Percentiles rank a stretch among this genome's conserved stretches.
These are phyloP conservation scores for Monosporascus sp. DNA, from an alignment of 2,329 filamentous ascomycete genomes.

Conservation along the genomic window DNA sequence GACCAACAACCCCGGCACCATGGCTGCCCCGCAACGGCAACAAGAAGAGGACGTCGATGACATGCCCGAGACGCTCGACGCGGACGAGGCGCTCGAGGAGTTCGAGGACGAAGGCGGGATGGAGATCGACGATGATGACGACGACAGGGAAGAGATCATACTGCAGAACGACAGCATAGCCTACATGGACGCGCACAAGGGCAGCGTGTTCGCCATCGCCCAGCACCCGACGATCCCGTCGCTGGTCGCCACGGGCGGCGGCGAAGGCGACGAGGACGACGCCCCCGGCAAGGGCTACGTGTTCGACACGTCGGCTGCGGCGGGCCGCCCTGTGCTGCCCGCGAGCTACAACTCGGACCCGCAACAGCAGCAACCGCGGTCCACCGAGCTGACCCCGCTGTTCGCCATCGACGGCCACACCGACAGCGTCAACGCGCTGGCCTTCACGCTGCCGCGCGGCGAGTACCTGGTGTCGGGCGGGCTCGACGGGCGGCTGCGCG, in stretches of 20 bases:
- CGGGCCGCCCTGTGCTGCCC: conserved; percentile 64
- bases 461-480: conserved; percentile 84
- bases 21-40: conserved; percentile 28
- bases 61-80: conserved; percentile 66
- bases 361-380: conserved; percentile 43
- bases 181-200: conserved; percentile 85
- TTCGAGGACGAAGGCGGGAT: conserved; percentile 61
- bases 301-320: conserved; percentile 66
- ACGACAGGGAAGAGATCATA: conserved; percentile 60
- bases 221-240: conserved; percentile 77
- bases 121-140: conserved; percentile 67
- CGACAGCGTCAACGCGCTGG: conserved; percentile 82
- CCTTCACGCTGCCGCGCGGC: conserved; percentile 77
- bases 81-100: conserved; percentile 74
- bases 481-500: conserved; percentile 75
- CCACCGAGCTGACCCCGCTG: conserved; percentile 57
- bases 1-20: conserved; percentile 6
- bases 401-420: conserved; percentile 82
- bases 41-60: conserved; percentile 40
- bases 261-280: conserved; percentile 52
- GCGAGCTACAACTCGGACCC: conserved; percentile 67
- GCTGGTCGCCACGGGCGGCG: conserved; percentile 82
- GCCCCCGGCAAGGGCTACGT: conserved; percentile 77
- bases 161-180: conserved; percentile 89
- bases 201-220: conserved; percentile 91